A percentile compares a stretch with the other conserved stretches of the same genome.
phyloP scores from a whole-genome alignment of 2,329 filamentous ascomycete species.

The Apiospora sp. region DNA sequence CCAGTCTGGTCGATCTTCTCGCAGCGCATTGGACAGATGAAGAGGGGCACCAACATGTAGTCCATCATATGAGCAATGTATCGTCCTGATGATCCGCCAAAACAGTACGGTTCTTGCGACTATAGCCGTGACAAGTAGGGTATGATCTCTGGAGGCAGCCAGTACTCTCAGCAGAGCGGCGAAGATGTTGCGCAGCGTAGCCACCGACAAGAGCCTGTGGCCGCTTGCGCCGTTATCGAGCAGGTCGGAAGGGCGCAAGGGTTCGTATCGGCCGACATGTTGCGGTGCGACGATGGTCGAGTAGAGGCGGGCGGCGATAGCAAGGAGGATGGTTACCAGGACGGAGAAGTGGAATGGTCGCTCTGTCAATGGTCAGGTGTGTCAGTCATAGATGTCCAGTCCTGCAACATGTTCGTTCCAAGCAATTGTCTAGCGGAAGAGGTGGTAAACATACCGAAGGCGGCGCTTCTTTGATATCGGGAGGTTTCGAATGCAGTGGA shows the following conservation, averaged over 20 bases:
- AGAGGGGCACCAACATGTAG: conserved; percentile 40
- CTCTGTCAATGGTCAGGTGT: conserved; percentile 35
- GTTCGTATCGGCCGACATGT: conserved; percentile 28
- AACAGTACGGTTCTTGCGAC: conserved; percentile 40
- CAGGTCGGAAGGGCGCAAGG: conserved; percentile 23
- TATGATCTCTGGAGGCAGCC: conserved; percentile 27
- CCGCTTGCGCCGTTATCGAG: conserved; percentile 23
- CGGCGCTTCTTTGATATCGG: conserved; percentile 45
- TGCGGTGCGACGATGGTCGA: conserved; percentile 30
- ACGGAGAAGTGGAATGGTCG: conserved; percentile 47
- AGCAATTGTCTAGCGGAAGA: not conserved
- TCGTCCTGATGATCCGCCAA: conserved; percentile 43
- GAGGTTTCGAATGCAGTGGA: conserved; percentile 40
- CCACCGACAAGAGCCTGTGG: conserved; percentile 24
- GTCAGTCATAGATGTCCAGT: not conserved
- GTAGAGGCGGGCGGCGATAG: conserved; percentile 33
- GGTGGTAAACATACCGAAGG: conserved; percentile 43
- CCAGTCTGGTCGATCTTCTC: not conserved
- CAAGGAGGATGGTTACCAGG: conserved; percentile 37
- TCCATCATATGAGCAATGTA: conserved; percentile 45
- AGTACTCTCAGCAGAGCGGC: not conserved
- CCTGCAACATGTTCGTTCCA: not conserved
- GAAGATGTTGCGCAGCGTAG: not conserved
- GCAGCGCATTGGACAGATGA: not conserved
- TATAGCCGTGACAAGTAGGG: conserved; percentile 35